phyloP scores from a whole-genome alignment of 768 basidiomycete species.

The Tulasnella sp. region DNA sequence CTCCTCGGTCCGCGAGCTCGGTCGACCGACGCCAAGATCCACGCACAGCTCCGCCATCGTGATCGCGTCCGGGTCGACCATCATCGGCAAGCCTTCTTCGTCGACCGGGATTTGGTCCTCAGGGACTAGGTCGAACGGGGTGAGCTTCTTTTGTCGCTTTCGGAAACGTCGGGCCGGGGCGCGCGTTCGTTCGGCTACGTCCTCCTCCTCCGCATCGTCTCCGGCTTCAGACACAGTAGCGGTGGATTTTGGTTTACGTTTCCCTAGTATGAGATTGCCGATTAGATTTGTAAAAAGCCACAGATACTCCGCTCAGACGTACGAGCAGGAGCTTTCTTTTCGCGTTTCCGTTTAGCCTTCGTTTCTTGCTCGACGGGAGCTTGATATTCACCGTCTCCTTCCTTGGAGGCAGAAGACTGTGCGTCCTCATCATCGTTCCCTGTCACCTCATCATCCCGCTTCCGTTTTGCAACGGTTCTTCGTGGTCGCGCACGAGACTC shows the following conservation, averaged over 20 bases:
- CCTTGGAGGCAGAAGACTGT: not conserved
- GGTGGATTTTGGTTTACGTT: not conserved
- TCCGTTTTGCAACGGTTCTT: not conserved
- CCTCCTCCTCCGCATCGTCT: not conserved
- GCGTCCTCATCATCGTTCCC: not conserved
- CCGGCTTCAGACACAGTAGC: not conserved
- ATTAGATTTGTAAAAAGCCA: not conserved
- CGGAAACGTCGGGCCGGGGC: not conserved
- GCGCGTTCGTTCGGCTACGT: not conserved
- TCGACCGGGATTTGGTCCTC: conserved; percentile 1
- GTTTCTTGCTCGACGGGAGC: not conserved
- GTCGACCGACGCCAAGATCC: conserved; percentile 66
- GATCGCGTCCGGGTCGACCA: not conserved
- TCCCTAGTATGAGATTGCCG: not conserved
- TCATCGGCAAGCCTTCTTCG: conserved; percentile 6
- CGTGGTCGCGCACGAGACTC: not conserved
- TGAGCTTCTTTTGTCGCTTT: not conserved
- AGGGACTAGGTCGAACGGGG: conserved; percentile 1
- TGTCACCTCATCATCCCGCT: not conserved
- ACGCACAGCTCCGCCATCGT: conserved; percentile 33
- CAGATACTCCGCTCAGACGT: not conserved
- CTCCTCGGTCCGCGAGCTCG: conserved; percentile 65
- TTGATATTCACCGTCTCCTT: not conserved
- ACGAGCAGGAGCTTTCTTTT: not conserved
- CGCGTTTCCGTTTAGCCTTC: not conserved